These are phyloP conservation scores for Colletotrichum agaves DNA, from an alignment of 2,329 filamentous ascomycete genomes.

Conservation along the genomic window DNA sequence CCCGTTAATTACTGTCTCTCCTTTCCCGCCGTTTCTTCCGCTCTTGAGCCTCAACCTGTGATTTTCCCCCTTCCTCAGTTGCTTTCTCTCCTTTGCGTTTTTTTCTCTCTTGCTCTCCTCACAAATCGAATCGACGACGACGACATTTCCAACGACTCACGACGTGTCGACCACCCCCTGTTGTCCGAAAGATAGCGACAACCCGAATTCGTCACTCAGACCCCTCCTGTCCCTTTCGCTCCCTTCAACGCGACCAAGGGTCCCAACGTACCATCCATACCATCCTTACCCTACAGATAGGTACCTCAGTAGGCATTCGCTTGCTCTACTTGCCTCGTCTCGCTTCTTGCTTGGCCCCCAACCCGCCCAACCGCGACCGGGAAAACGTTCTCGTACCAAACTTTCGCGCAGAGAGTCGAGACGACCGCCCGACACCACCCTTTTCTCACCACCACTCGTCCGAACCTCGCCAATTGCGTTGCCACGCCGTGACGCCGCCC, in stretches of 20 bases:
- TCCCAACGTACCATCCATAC: slow-evolving; percentile 11
- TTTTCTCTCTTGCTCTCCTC: too few relatives aligned
- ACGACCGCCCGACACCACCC: slow-evolving; percentile 18
- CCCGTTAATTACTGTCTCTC: slow-evolving; percentile 16
- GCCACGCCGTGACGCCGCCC: slow-evolving; percentile 31
- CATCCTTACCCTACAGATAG: not conserved
- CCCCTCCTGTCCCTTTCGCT: slow-evolving; percentile 13
- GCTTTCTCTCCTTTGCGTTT: too few relatives aligned
- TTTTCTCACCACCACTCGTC: slow-evolving; percentile 23
- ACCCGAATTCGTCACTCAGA: slow-evolving; percentile 12
- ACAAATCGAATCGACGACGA: not conserved
- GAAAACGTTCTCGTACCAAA: slow-evolving; percentile 1
- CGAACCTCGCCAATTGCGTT: slow-evolving; percentile 37
- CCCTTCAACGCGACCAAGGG: slow-evolving; percentile 1
- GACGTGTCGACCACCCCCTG: not conserved
- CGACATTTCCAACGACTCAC: not conserved
- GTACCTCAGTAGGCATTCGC: slow-evolving; percentile 28
- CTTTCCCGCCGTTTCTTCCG: slow-evolving; percentile 3
- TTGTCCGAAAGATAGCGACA: slow-evolving; percentile 11
- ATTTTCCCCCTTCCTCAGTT: not conserved
- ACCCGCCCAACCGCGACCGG: not conserved
- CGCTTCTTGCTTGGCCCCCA: slow-evolving; percentile 1
- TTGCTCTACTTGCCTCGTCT: slow-evolving; percentile 29
- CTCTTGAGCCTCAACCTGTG: slow-evolving; percentile 4
- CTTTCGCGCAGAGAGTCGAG: slow-evolving; percentile 3